These are phyloP conservation scores for Pestalotiopsis sp. DNA, from an alignment of 2,329 filamentous ascomycete genomes.

Conservation along the genomic window DNA sequence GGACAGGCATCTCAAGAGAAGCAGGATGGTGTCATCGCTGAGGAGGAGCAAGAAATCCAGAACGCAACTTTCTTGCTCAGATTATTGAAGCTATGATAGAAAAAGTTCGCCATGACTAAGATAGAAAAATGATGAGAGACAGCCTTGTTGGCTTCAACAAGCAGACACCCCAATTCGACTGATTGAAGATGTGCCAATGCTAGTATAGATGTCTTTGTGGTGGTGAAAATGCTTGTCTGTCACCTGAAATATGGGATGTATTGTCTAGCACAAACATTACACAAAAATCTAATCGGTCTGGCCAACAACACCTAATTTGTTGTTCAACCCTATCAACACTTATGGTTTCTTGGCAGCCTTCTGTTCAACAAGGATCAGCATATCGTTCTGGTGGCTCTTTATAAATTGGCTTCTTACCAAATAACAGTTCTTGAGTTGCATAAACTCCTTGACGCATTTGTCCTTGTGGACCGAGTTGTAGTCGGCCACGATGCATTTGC, in stretches of 20 bases:
- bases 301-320: background rate
- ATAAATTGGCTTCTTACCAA: constrained; percentile 60
- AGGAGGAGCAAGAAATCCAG: constrained; percentile 86
- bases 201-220: no score
- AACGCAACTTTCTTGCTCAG: constrained; percentile 80
- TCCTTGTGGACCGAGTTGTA: constrained; percentile 91
- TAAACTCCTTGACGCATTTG: constrained; percentile 85
- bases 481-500: constrained; percentile 87
- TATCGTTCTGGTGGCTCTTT: background rate
- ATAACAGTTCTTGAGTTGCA: constrained; percentile 85
- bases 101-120: constrained; percentile 2
- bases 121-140: constrained; percentile 15
- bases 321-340: background rate
- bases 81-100: constrained; percentile 66
- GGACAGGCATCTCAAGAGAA: constrained; percentile 54
- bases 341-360: constrained; percentile 54
- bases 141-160: background rate
- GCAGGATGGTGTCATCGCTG: constrained; percentile 67
- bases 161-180: background rate
- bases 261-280: no score
- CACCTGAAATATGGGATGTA: no score
- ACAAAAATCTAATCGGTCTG: background rate
- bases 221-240: no score
- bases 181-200: background rate
- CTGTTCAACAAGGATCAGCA: constrained; percentile 32